Evolutionary conservation across 371 early-diverging fungal species (phyloP).

Genomic region (Rhizopus sp.): DNA sequence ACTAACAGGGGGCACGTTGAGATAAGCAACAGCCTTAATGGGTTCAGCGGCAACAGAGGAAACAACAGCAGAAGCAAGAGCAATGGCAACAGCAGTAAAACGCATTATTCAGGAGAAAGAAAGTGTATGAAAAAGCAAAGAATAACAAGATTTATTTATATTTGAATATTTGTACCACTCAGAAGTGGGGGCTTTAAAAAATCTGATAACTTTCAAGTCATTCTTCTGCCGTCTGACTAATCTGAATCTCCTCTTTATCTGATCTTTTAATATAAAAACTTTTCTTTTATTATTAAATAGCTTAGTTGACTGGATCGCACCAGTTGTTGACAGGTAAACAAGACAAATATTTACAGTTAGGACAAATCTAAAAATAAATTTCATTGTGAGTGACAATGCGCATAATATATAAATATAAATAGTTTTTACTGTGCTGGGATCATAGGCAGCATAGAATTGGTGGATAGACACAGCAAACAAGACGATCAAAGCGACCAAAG

Average conservation of each 20-base stretch:
- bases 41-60: conserved; percentile 3
- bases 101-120: conserved; percentile 15
- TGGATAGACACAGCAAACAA: conserved; percentile 42
- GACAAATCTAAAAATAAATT: conserved; percentile 41
- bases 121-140: neutral
- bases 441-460: conserved; percentile 51
- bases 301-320: conserved; percentile 24
- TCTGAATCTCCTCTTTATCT: neutral
- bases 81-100: conserved; percentile 10
- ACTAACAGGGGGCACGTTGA: conserved; percentile 54
- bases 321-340: conserved; percentile 42
- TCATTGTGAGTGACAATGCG: conserved; percentile 14
- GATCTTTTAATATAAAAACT: neutral
- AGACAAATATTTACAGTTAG: conserved; percentile 46
- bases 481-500: conserved; percentile 39
- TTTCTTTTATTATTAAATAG: neutral
- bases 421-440: conserved; percentile 39
- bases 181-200: neutral
- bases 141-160: neutral
- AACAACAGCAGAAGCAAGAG: conserved; percentile 5
- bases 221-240: neutral
- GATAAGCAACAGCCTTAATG: conserved; percentile 69
- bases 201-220: neutral
- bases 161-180: neutral
- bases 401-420: neutral